phyloP scores from a whole-genome alignment of 441 rosid species.

The Daphne laureola region DNA sequence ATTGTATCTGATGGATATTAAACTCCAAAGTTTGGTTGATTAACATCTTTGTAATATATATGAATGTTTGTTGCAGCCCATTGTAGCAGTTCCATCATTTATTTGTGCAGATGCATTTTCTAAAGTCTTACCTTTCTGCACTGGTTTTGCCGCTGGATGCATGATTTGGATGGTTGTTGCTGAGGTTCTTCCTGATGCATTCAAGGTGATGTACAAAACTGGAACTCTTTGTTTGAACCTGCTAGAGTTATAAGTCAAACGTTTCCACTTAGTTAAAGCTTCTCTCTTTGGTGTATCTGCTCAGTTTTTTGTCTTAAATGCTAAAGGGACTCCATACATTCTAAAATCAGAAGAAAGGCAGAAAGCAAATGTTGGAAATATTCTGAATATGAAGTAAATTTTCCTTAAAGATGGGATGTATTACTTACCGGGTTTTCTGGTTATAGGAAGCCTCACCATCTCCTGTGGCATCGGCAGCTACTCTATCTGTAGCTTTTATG shows the following conservation, averaged over 20 bases:
- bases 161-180: conserved; percentile 99
- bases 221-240: not conserved
- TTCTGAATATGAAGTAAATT: not conserved
- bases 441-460: conserved; percentile 87
- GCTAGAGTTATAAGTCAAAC: conserved; percentile 4
- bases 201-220: conserved; percentile 47
- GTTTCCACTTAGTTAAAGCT: not conserved
- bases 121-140: conserved; percentile 94
- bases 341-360: no score
- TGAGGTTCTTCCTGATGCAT: conserved; percentile 98
- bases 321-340: not conserved
- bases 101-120: conserved; percentile 94
- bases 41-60: not conserved
- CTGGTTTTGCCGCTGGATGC: conserved; percentile 99
- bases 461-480: conserved; percentile 92
- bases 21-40: not conserved
- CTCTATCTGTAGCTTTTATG: conserved; percentile 94
- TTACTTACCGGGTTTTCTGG: conserved; percentile 7
- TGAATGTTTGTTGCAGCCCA: conserved; percentile 47
- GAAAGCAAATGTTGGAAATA: not conserved
- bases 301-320: no score
- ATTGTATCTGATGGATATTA: no score
- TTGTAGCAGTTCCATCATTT: conserved; percentile 96
- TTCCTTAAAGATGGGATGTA: no score
- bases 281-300: not conserved